Percentiles rank a stretch among this genome's conserved stretches.
These are phyloP conservation scores for Fonsecaea nubica DNA, from an alignment of 2,329 filamentous ascomycete species.

Conservation along the genomic window DNA sequence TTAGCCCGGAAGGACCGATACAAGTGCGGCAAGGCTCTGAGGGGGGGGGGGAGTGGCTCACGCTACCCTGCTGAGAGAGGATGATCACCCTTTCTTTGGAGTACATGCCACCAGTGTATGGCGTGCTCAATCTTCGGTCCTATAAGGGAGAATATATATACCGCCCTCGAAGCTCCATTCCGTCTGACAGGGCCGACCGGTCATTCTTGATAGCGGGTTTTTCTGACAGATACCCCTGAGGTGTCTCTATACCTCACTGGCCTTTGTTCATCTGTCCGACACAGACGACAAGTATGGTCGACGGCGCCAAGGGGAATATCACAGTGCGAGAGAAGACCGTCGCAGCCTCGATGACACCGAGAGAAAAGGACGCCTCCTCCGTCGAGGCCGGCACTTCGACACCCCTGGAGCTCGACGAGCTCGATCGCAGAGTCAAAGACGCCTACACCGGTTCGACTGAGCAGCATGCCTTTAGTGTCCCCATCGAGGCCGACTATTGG, in stretches of 20 bases:
- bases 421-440: conserved; percentile 5
- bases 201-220: not conserved
- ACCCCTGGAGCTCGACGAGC: not conserved
- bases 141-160: not conserved
- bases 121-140: not conserved
- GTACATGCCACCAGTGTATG: not conserved
- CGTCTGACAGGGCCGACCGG: not conserved
- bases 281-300: not conserved
- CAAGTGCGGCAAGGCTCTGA: not conserved
- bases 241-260: not conserved
- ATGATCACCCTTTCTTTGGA: not conserved
- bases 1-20: not conserved
- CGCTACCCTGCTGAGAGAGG: not conserved
- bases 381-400: not conserved
- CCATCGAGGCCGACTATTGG: conserved; percentile 61
- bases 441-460: conserved; percentile 1
- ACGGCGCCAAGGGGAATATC: not conserved
- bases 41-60: not conserved
- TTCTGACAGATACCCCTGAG: not conserved
- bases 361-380: conserved; percentile 6
- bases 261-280: not conserved
- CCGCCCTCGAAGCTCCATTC: not conserved
- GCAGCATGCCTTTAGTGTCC: conserved; percentile 55
- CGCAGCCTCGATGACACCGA: not conserved
- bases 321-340: not conserved